Evolutionary conservation across 2,329 filamentous ascomycete species (phyloP), one percentile per base, ranked within the genome.

Genomic region (Colletotrichum paranaense): DNA sequence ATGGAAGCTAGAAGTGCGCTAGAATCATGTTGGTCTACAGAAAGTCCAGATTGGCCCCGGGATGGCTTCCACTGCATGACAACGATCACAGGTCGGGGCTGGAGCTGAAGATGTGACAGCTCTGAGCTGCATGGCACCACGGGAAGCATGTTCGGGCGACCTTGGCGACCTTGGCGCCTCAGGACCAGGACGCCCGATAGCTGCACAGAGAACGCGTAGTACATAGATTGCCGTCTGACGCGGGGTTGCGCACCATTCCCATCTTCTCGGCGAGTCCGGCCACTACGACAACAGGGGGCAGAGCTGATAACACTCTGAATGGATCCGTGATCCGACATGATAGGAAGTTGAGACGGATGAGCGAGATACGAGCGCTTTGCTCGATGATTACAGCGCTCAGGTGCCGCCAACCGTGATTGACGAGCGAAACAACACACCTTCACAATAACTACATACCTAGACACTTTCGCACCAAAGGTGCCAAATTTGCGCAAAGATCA

Each of bases 1-100:
- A 7, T 28, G 12, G 24, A 49, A 46, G 49, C 69, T 72, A 60
- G 55, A 65, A 65, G n/a, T 26, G 19, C 70, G 62, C 70, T 70
- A 65, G 67, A 65, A 73, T 22, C 6, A 24, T 65, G 42, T 52
- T 58, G 49, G 35, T n/a, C 19, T 24, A 24, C 57, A 49, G 28
- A 30, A 49, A 32, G 63, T 68, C 19, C 5, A 26, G n/a, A 22
- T 30, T 49, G 49, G 30, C 22, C 12, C 42, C 32, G 16, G 46
- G 30, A 28, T 24, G 11, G n/a, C 24, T 24, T 11, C 16, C 9
- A 28, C 19, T 38, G 57, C 30, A 26, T 53, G 12, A n/a, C 22
- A 59, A 32, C 14, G 38, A 24, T 28, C 12, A 53, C 26, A 53
- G 28, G 28, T 46, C 3, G 22, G 38, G 28, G 38, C 24, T 46